Conservation (phyloP, 306 rosid genomes). For the Mimosa pudica region DNA sequence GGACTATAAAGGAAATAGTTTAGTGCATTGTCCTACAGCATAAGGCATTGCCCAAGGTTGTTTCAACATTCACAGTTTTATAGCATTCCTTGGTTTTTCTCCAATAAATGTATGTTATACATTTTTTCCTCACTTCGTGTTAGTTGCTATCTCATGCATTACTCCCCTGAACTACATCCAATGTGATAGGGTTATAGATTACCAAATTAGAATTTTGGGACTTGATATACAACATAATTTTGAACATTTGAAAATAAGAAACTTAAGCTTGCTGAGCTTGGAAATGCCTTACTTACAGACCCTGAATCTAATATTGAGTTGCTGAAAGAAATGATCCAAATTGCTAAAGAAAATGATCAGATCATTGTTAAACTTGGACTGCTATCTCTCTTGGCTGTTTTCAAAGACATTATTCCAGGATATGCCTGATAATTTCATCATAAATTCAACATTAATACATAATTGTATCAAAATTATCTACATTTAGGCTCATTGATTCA, state of each 20-base stretch:
- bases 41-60: conserved; percentile 4
- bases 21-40: neutral
- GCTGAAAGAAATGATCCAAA: conserved; percentile 78
- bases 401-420: conserved; percentile 95
- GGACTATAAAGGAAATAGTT: neutral
- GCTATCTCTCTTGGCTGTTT: conserved; percentile 85
- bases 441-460: conserved; percentile 26
- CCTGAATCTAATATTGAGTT: conserved; percentile 85
- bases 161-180: conserved; percentile 21
- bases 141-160: conserved; percentile 1
- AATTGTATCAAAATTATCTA: neutral
- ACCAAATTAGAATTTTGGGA: conserved; percentile 12
- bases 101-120: neutral
- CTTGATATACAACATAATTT: conserved; percentile 28
- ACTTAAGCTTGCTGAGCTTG: conserved; percentile 90
- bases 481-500: neutral
- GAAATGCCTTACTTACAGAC: conserved; percentile 73
- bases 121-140: neutral
- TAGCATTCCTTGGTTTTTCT: neutral
- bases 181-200: neutral
- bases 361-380: conserved; percentile 84
- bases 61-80: neutral
- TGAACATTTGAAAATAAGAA: conserved; percentile 74
- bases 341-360: conserved; percentile 65
- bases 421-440: conserved; percentile 37